Base-by-base conservation (phyloP, 352 stramenopile genomes). In the Detonula confervacea region DNA sequence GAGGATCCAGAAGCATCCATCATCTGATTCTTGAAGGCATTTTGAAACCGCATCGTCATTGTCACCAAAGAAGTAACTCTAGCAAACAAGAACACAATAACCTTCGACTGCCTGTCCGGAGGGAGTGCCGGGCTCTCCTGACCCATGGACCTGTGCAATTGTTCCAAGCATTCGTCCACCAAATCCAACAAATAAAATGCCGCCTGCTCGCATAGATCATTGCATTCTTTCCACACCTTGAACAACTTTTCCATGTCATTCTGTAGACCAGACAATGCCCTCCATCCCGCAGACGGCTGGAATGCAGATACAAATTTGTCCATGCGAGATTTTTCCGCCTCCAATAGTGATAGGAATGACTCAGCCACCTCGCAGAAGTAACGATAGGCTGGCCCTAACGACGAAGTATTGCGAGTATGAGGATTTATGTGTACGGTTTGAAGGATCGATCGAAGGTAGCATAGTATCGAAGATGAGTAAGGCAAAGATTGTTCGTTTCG, bases 1-100 rank as follows among this genome's bases (percentile, higher is more conserved):
- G 22, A 33, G 1, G 11, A 2, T 44, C 18, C 22, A 12, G 29
- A 9, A 8, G 11, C 9, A 25, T 18, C 25, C 14, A 29, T 20
- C 47, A 16, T 22, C 35, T 35, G 16, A 33, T 65, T 29, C 16
- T 55, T 68, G 39, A n/a, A 68, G 24, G 44, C 33, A 16, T 25
- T 37, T 27, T 37, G 59, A 68, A 46, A 65, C n/a, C 42, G 18
- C 52, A 42, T 55, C 22, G 33, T 64, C 30, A 68, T 55, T 18
- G 29, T 42, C 16, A 70, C 25, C 35, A 83, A 62, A 9, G 75
- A 77, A 33, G 37, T 68, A 33, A 65, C 55, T 60, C 75, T 78
- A 29, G 67, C 54, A 6, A 83, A 57, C 20, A 83, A 52, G 52
- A 83, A 83, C 2, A 65, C 30, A 18, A 73, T 69, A 4, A 83